phyloP scores from a whole-genome alignment of 169 alveolate genomes.

The Plasmodium gaboni region DNA sequence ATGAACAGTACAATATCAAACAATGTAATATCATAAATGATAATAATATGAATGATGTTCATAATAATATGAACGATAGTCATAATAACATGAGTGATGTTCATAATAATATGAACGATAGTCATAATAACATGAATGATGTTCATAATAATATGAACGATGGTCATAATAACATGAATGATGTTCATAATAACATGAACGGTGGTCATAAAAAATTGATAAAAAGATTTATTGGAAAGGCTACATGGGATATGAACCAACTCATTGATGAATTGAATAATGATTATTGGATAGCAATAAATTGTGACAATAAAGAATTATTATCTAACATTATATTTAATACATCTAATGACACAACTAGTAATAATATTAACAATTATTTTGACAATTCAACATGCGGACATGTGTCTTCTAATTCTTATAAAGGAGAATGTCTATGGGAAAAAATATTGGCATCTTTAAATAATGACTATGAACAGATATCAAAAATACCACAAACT shows the following conservation, averaged over 20 bases:
- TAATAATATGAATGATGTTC: too few relatives aligned
- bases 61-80: too few relatives aligned
- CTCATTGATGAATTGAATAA: slow-evolving; percentile 56
- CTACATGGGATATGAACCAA: slow-evolving; percentile 70
- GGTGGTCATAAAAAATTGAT: slow-evolving; percentile 9
- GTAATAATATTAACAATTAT: background rate
- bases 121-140: background rate
- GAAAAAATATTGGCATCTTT: slow-evolving; percentile 67
- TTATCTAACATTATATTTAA: slow-evolving; percentile 56
- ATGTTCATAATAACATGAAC: background rate
- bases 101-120: background rate
- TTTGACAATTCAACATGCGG: background rate
- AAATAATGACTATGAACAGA: slow-evolving; percentile 53
- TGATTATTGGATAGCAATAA: slow-evolving; percentile 67
- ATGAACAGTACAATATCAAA: too few relatives aligned
- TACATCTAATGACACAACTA: background rate
- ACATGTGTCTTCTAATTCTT: background rate
- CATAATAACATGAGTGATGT: background rate
- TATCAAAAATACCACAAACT: slow-evolving; percentile 45
- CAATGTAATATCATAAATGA: background rate
- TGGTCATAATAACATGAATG: background rate
- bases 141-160: background rate
- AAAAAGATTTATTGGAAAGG: slow-evolving; percentile 66
- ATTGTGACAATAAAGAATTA: slow-evolving; percentile 53
- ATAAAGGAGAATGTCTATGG: slow-evolving; percentile 66